These are phyloP conservation scores for Fusarium abutilonis DNA, from an alignment of 2,329 filamentous ascomycete species.

Conservation along the genomic window DNA sequence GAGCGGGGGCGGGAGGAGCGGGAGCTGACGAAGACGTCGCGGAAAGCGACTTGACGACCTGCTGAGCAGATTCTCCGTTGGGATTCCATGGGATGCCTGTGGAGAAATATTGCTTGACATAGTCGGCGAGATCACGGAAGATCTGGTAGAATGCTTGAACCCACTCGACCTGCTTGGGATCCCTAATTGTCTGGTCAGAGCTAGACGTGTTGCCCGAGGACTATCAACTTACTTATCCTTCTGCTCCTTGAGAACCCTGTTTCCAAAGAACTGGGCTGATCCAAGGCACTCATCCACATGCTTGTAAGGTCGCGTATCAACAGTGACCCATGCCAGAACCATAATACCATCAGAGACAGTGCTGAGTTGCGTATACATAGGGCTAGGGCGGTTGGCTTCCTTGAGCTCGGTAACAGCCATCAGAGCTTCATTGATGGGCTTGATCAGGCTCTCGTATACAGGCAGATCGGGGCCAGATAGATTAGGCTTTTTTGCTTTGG, in stretches of 20 bases:
- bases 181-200: slow-evolving; percentile 59
- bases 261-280: slow-evolving; percentile 92
- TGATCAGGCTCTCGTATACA: slow-evolving; percentile 79
- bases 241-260: slow-evolving; percentile 89
- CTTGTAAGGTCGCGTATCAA: slow-evolving; percentile 83
- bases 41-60: slow-evolving; percentile 68
- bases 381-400: slow-evolving; percentile 80
- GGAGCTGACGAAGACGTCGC: slow-evolving; percentile 43
- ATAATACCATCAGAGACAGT: slow-evolving; percentile 91
- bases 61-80: slow-evolving; percentile 75
- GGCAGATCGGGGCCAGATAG: slow-evolving; percentile 67
- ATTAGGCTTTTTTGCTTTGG: slow-evolving; percentile 92
- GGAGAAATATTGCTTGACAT: slow-evolving; percentile 84
- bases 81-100: slow-evolving; percentile 89
- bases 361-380: slow-evolving; percentile 82
- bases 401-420: slow-evolving; percentile 82
- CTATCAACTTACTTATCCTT: slow-evolving; percentile 69
- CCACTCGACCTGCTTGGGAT: slow-evolving; percentile 84
- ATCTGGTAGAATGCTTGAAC: slow-evolving; percentile 92
- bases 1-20: slow-evolving; percentile 58
- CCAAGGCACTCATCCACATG: slow-evolving; percentile 85
- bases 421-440: slow-evolving; percentile 86
- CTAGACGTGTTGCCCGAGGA: background rate
- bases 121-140: slow-evolving; percentile 83
- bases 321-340: slow-evolving; percentile 88